Base-by-base conservation (phyloP, 73 alveolate genomes). In the Breviolum minutum region DNA sequence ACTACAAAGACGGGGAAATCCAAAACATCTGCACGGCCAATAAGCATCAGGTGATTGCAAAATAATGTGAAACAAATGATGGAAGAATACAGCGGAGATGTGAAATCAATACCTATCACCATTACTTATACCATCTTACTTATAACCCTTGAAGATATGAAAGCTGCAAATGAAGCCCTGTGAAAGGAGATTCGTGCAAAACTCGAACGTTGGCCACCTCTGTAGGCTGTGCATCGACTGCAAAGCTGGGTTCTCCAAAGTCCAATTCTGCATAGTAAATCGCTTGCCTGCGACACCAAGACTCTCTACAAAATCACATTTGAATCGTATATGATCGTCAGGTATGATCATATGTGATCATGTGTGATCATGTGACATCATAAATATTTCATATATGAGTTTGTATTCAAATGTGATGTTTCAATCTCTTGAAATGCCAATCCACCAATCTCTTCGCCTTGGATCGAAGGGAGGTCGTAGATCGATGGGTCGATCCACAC, bases 241-340 rank as follows among this genome's bases (percentile, higher is more conserved):
- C 96, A 62, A 89, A 89, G 87, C 96, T 73, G 73, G 96, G 87
- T 62, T 89, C 96, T 30, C 85, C 87, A 32, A 89, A 89, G 63
- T 89, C 96, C 76, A 89, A 74, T 62, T 89, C 87, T 22, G 96
- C 96, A 61, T 32, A 12, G 86, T 89, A 89, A 60, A 89, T 74
- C 69, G 83, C 86, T 29, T 89, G 96, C 87, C 96, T 87, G 26
- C 32, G 40, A 10, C 54, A 19, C 63, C 17, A 63, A 8, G 73
- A 19, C 29, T n/a, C 64, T 70, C n/a, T 22, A n/a, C 14, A 16
- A 29, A 71, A 11, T 11, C 24, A 29, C 14, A 29, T 13, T 71
- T 71, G 7, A 16, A 29, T 26, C 27, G 14, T 29, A 71, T 26
- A 71, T 11, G 82, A 8, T 11, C 14, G 81, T 8, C n/a, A 4